phyloP scores from a whole-genome alignment of 2,329 filamentous ascomycete genomes.

The Chrysoporthe puriensis region DNA sequence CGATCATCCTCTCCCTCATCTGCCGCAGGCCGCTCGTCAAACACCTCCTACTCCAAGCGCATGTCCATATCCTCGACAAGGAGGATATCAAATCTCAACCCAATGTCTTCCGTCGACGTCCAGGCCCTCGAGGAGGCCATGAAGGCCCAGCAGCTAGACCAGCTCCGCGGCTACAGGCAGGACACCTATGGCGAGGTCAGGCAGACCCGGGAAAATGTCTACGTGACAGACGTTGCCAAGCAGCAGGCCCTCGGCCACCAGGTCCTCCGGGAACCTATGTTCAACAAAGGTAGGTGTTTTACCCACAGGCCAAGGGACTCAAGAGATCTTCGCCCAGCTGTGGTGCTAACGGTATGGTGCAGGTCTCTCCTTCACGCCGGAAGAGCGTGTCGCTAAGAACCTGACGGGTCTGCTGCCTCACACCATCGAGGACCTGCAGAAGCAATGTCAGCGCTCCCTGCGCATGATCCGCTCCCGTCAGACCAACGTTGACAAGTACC shows the following conservation, averaged over 20 bases:
- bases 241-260: constrained; percentile 62
- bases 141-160: constrained; percentile 63
- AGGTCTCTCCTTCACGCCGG: constrained; percentile 68
- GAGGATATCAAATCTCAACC: constrained; percentile 56
- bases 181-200: constrained; percentile 59
- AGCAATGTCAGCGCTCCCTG: constrained; percentile 68
- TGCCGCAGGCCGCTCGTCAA: constrained; percentile 53
- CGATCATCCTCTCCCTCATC: constrained; percentile 56
- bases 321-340: background rate
- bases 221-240: constrained; percentile 46
- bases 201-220: constrained; percentile 58
- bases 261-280: constrained; percentile 63
- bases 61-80: constrained; percentile 52
- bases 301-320: too few relatives aligned
- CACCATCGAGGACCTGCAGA: constrained; percentile 63
- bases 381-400: constrained; percentile 66
- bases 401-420: constrained; percentile 68
- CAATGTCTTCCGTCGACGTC: constrained; percentile 61
- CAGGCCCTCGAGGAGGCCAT: constrained; percentile 61
- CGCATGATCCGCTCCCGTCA: constrained; percentile 72
- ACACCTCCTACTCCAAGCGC: constrained; percentile 56
- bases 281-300: constrained; percentile 62
- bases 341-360: constrained; percentile 6
- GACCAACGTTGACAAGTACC: constrained; percentile 79
- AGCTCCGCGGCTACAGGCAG: constrained; percentile 63